Evolutionary conservation across 768 basidiomycete species (phyloP), one percentile per base, ranked within the genome.

Genomic region (Tulasnella sp.): DNA sequence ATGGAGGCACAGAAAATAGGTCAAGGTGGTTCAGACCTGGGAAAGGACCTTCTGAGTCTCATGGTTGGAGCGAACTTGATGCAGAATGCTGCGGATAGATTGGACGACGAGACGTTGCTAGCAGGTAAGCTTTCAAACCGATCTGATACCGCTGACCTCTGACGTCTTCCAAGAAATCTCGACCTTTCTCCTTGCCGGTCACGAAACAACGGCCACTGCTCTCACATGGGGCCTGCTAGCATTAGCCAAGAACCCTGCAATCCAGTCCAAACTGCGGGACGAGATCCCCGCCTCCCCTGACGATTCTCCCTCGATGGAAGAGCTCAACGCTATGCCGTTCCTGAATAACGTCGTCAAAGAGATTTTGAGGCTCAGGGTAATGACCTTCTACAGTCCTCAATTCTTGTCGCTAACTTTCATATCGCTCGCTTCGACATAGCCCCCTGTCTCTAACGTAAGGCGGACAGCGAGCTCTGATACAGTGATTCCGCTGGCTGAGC

Each of bases 21-120:
- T 0, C 73, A 29, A 51, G 34, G 49, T 24, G 24, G 26, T 9
- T 27, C 34, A 38, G 8, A 32, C 1, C 15, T 11, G 17, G 58
- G 47, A 26, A 59, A 24, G 32, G 58, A 59, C n/a, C 26, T 59
- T 17, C 38, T 59, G 8, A 51, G 29, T 11, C 17, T 59, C 8
- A 19, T 59, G 2, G 53, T 86, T 42, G 75, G 75, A 61, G 83
- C 85, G 3, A 87, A 86, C 66, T 77, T 82, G 72, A 77, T 79
- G 0, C 77, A 75, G 3, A 77, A 79, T 0, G 77, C 77, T 4
- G 72, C 65, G 48, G 81, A 84, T 65, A 71, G 73, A 32, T 70
- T 87, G 70, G 75, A 76, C 0, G 85, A 87, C 60, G 75, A 75
- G 24, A 84, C 86, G 61, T 80, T 87, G 11, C 60, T 84, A 1